phyloP scores from a whole-genome alignment of 495 filamentous ascomycete species.

The Elasticomyces elasticus region DNA sequence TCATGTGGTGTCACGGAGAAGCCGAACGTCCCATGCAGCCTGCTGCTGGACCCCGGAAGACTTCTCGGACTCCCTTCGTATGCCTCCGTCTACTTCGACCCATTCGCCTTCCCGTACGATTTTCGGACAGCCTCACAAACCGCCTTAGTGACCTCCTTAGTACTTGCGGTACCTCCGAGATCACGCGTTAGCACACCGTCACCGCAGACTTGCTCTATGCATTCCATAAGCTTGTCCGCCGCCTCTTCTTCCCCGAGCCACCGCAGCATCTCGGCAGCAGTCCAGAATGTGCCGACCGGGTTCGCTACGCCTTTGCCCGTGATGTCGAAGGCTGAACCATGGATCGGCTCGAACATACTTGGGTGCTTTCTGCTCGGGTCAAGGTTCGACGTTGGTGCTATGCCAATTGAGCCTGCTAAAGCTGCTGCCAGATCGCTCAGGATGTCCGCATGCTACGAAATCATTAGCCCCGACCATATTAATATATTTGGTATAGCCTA shows the following conservation, averaged over 20 bases:
- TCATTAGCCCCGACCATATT: background rate
- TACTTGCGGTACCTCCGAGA: conserved; percentile 46
- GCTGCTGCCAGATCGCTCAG: conserved; percentile 42
- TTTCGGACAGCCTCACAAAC: conserved; percentile 40
- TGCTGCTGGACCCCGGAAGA: too few species aligned
- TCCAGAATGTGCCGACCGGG: conserved; percentile 63
- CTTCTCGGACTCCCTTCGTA: too few species aligned
- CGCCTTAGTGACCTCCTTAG: conserved; percentile 50
- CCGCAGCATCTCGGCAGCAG: conserved; percentile 54
- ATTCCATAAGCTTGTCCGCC: conserved; percentile 44
- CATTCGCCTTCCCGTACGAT: background rate
- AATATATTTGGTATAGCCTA: background rate
- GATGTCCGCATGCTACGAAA: conserved; percentile 30
- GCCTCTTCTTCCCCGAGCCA: conserved; percentile 53
- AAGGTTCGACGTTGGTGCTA: conserved; percentile 49
- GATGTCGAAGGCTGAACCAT: conserved; percentile 60
- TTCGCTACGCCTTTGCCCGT: conserved; percentile 63
- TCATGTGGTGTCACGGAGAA: too few species aligned
- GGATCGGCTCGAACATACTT: conserved; percentile 60
- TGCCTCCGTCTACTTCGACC: background rate
- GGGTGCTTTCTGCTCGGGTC: conserved; percentile 52
- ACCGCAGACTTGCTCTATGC: conserved; percentile 52
- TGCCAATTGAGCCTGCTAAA: conserved; percentile 31
- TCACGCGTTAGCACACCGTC: conserved; percentile 48
- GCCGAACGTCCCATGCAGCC: too few species aligned